These are phyloP conservation scores for Russula griseocarnosa DNA, from an alignment of 768 basidiomycete genomes.

Conservation along the genomic window DNA sequence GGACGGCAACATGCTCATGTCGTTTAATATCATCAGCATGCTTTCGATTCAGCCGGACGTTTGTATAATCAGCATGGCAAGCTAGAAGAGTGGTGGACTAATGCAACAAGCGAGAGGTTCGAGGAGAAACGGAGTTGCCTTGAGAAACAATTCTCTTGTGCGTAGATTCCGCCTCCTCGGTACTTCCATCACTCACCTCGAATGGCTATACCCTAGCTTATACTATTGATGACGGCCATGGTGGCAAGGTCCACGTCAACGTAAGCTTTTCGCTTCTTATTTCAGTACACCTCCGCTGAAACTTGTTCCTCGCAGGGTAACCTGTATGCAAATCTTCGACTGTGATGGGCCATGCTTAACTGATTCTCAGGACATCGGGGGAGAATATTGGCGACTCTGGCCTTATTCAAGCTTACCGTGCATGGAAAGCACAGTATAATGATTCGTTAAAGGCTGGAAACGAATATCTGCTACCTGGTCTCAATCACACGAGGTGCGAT, in stretches of 20 bases:
- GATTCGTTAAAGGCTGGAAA: conserved; percentile 52
- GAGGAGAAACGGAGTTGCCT: conserved; percentile 81
- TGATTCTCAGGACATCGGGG: conserved; percentile 64
- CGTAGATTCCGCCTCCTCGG: conserved; percentile 22
- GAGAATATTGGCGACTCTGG: conserved; percentile 90
- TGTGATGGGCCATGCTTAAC: not conserved
- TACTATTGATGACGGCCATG: conserved; percentile 79
- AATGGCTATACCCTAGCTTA: conserved; percentile 48
- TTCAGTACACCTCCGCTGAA: conserved; percentile 15
- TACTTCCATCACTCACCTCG: not conserved
- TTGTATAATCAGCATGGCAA: conserved; percentile 89
- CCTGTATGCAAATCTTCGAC: conserved; percentile 45
- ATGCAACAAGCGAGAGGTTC: conserved; percentile 80
- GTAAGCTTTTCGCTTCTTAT: conserved; percentile 43
- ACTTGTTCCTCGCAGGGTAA: conserved; percentile 52
- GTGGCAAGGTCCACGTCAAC: conserved; percentile 79
- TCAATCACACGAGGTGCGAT: conserved; percentile 64
- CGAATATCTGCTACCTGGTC: conserved; percentile 78
- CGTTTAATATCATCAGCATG: conserved; percentile 50
- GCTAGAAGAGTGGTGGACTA: conserved; percentile 91
- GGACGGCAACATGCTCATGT: not conserved
- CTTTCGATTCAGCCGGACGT: conserved; percentile 85
- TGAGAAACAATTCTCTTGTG: conserved; percentile 85
- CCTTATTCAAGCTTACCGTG: conserved; percentile 80
- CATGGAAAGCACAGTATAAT: conserved; percentile 80